Base-by-base conservation (phyloP, 202 grass and related monocot genomes). In the Carex arenaria region DNA sequence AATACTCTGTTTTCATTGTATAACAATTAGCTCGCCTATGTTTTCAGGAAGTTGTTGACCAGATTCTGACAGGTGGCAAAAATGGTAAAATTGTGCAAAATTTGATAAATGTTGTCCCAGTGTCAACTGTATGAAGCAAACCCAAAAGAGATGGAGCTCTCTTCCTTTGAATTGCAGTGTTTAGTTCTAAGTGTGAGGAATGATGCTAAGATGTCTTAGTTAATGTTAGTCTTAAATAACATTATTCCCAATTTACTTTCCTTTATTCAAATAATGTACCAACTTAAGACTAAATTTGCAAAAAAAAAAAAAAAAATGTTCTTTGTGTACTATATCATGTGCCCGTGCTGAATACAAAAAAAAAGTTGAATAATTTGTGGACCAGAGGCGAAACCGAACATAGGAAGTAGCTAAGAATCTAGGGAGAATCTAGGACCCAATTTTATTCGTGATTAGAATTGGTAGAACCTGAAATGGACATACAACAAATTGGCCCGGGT, bases 1-100 rank as follows among this genome's bases (percentile, higher is more conserved):
- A 28, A 9, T 4, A 62, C 54, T 12, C 1, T 7, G 66, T 36
- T 82, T 28, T 72, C 3, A 17, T 17, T 53, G 6, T 17, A 68
- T 55, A 10, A 53, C n/a, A 54, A 49, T 78, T 69, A 68, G 7
- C 7, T 13, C 56, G 57, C 17, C 19, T 65, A 18, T 73, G 64
- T 75, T 85, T 89, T 20, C 93, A 98, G 95, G 91, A 89, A 93
- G 91, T 83, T 70, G 88, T 93, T 38, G 84, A 90, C 61, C 85
- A 97, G 64, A 69, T 97, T 80, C 63, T 86, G 54, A 69, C 76
- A 30, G 85, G 85, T 42, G 23, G 31, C 6, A 3, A 92, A 87
- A 73, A 83, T 88, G 55, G 87, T 86, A 83, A 54, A 79, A 42
- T 53, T 90, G 73, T 52, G 61, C 80, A 68, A 69, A 36, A 82